Conservation (phyloP, 1,139 yeast genomes). For the Pichia sp. region DNA sequence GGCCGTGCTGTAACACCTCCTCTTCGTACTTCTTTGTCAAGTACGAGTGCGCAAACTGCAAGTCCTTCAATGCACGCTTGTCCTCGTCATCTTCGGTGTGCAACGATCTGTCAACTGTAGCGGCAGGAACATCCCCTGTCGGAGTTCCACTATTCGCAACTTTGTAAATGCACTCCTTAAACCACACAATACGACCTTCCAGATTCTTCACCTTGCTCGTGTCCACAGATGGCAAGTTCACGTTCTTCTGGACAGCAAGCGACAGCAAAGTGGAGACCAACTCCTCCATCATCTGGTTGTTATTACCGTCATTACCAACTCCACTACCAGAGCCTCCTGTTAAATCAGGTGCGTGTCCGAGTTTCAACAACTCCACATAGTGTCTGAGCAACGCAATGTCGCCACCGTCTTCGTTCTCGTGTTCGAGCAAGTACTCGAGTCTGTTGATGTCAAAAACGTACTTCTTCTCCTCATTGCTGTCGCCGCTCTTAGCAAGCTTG, state of each 20-base stretch:
- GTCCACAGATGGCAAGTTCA: conserved; percentile 47
- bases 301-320: background rate
- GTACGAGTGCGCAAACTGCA: conserved; percentile 63
- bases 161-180: conserved; percentile 51
- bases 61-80: conserved; percentile 50
- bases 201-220: conserved; percentile 32
- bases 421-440: conserved; percentile 17
- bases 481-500: conserved; percentile 2
- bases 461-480: background rate
- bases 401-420: background rate
- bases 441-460: conserved; percentile 1
- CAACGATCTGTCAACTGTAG: no score
- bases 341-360: conserved; percentile 27
- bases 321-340: background rate
- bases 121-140: background rate
- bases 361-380: conserved; percentile 22
- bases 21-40: conserved; percentile 59
- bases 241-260: conserved; percentile 49
- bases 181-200: conserved; percentile 46
- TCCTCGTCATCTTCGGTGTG: background rate
- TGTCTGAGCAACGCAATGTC: conserved; percentile 17
- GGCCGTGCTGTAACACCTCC: conserved; percentile 31
- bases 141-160: conserved; percentile 24
- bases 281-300: conserved; percentile 38
- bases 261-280: conserved; percentile 54